These are phyloP conservation scores for Cymodocea nodosa DNA, from an alignment of 116 monocot genomes.

Conservation along the genomic window DNA sequence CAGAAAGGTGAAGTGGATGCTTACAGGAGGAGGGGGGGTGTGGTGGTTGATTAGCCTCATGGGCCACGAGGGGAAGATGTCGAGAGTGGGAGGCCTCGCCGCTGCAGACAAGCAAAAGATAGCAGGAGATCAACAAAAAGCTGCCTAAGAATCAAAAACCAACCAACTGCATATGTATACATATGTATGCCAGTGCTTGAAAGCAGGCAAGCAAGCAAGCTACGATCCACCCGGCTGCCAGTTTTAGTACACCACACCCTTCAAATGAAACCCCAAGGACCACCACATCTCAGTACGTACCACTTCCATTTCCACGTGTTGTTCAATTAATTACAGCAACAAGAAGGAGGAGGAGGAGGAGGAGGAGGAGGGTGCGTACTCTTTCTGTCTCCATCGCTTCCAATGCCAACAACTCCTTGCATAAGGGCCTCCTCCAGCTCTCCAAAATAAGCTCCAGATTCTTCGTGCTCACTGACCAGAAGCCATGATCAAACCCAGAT, in stretches of 20 bases:
- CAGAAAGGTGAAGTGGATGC: too few relatives aligned
- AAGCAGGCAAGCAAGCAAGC: neutral
- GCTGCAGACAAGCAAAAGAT: conserved; percentile 38
- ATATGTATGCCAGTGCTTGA: conserved; percentile 28
- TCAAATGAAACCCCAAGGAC: too few relatives aligned
- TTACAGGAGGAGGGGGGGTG: too few relatives aligned
- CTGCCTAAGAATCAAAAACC: conserved; percentile 26
- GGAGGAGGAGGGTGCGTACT: too few relatives aligned
- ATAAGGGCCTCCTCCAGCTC: conserved; percentile 71
- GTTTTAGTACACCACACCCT: too few relatives aligned
- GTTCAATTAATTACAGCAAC: too few relatives aligned
- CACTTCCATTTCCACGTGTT: too few relatives aligned
- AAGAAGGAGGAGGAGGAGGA: too few relatives aligned
- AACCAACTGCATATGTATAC: neutral
- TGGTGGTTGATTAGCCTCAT: conserved; percentile 40
- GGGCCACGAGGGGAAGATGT: conserved; percentile 94
- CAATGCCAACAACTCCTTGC: conserved; percentile 61
- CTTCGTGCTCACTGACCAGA: conserved; percentile 47
- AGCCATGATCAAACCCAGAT: conserved; percentile 10
- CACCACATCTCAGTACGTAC: too few relatives aligned
- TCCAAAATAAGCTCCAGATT: conserved; percentile 53
- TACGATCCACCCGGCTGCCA: neutral
- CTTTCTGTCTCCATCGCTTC: conserved; percentile 36
- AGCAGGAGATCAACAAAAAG: conserved; percentile 22
- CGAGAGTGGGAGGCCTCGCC: conserved; percentile 60